Evolutionary conservation across 2,329 filamentous ascomycete species (phyloP).

Genomic region (Claviceps sorghi): DNA sequence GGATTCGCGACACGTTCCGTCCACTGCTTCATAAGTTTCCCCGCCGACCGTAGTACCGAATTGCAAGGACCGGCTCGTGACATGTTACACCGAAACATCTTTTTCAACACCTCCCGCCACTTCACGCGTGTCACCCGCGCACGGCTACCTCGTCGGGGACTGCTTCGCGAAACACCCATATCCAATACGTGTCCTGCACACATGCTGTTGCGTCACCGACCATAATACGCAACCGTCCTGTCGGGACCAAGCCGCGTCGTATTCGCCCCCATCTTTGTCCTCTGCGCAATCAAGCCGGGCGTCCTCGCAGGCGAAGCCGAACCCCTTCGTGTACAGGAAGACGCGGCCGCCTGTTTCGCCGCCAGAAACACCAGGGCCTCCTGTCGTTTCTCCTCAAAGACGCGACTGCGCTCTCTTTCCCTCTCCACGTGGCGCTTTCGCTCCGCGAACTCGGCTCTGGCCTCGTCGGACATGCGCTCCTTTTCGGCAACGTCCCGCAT

Average conservation of each 20-base stretch:
- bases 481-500: constrained; percentile 26
- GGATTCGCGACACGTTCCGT: too few relatives aligned
- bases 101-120: too few relatives aligned
- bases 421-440: constrained; percentile 26
- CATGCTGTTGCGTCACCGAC: background rate
- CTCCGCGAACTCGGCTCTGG: constrained; percentile 28
- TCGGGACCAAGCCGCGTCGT: constrained; percentile 8
- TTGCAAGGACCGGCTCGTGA: too few relatives aligned
- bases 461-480: constrained; percentile 27
- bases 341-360: constrained; percentile 10
- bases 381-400: constrained; percentile 33
- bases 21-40: too few relatives aligned
- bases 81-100: too few relatives aligned
- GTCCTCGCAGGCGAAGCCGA: constrained; percentile 8
- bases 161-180: too few relatives aligned
- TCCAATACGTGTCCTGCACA: too few relatives aligned
- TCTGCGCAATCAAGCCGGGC: background rate
- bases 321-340: constrained; percentile 13
- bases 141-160: too few relatives aligned
- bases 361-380: constrained; percentile 29
- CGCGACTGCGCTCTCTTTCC: constrained; percentile 34
- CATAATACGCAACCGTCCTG: background rate
- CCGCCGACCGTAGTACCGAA: too few relatives aligned
- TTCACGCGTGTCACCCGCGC: too few relatives aligned
- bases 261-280: constrained; percentile 1